Evolutionary conservation across 805 yeast species (phyloP), one percentile per base, ranked within the genome.

Genomic region (Sugiyamaella smithiae): DNA sequence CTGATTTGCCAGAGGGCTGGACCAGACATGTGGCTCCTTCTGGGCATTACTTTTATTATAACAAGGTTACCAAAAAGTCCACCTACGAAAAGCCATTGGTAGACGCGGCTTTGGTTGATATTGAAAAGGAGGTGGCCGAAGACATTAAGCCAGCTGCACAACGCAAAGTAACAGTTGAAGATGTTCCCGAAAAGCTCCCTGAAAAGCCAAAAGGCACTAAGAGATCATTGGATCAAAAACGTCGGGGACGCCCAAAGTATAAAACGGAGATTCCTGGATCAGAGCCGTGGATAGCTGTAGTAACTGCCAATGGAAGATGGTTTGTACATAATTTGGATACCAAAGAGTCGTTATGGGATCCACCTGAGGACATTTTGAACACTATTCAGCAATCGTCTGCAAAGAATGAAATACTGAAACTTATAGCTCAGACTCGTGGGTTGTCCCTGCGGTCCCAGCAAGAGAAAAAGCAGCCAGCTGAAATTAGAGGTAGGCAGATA

Each of bases 271-370:
- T 58, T n/a, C 38, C 28, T 2, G 41, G 33, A 25, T 20, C 48
- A 1, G 60, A 67, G 17, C 65, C 62, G 3, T 78, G 81, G 81
- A 31, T 49, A 2, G 49, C 77, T n/a, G 66, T 76, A 1, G 62
- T 77, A 19, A 64, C 73, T 12, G 61, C 63, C 19, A 59, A 65
- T 6, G 82, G 81, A 0, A 48, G 67, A 2, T 70, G 74, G 49
- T 76, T 70, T 57, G 76, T 68, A 40, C 59, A 69, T 49, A 67
- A 74, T 53, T 32, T 25, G 1, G 48, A 35, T 2, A 60, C 68
- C 1, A 52, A 58, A 6, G 50, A 48, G 33, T 67, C 75, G 1
- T 46, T 52, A 3, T 72, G 78, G 77, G 46, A 51, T 19, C 62
- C 73, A 5, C 67, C 68, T 1, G 61, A 57, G 1, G 58, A 57